phyloP scores from a whole-genome alignment of 345 rosid species.

The Isatis tinctoria region DNA sequence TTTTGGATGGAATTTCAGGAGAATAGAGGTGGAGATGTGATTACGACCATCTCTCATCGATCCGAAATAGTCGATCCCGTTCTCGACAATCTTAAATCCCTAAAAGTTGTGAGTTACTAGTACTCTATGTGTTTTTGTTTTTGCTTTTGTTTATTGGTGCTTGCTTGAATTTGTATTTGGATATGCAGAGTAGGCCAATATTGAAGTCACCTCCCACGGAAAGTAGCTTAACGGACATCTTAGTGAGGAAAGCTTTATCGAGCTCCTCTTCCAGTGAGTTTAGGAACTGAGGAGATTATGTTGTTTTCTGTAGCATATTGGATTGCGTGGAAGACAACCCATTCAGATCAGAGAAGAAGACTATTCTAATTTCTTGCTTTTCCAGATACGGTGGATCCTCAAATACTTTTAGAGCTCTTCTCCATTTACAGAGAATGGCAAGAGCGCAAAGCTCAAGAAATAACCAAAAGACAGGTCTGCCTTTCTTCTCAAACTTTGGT shows the following conservation, averaged over 20 bases:
- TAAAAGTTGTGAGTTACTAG: constrained; percentile 54
- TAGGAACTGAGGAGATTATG: not conserved
- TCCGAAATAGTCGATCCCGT: constrained; percentile 61
- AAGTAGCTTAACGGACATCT: constrained; percentile 90
- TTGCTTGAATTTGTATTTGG: not conserved
- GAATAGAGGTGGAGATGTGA: constrained; percentile 51
- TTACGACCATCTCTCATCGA: constrained; percentile 75
- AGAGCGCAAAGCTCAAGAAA: constrained; percentile 52
- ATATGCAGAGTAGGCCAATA: constrained; percentile 66
- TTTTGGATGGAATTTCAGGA: not conserved
- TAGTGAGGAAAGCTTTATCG: constrained; percentile 66
- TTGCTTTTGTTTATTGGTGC: not conserved
- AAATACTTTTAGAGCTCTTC: constrained; percentile 80
- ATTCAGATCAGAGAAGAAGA: not conserved
- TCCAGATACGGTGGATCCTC: constrained; percentile 66
- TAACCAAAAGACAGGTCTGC: constrained; percentile 70
- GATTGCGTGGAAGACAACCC: not conserved
- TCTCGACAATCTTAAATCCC: constrained; percentile 73
- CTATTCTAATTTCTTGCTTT: not conserved
- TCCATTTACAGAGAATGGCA: constrained; percentile 80
- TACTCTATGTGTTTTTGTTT: not conserved
- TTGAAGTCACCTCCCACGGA: constrained; percentile 61
- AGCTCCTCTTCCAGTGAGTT: constrained; percentile 56
- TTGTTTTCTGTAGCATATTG: not conserved
- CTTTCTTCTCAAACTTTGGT: no score